Conservation (phyloP, 2,329 filamentous ascomycete species). For the Macrophomina tecta region DNA sequence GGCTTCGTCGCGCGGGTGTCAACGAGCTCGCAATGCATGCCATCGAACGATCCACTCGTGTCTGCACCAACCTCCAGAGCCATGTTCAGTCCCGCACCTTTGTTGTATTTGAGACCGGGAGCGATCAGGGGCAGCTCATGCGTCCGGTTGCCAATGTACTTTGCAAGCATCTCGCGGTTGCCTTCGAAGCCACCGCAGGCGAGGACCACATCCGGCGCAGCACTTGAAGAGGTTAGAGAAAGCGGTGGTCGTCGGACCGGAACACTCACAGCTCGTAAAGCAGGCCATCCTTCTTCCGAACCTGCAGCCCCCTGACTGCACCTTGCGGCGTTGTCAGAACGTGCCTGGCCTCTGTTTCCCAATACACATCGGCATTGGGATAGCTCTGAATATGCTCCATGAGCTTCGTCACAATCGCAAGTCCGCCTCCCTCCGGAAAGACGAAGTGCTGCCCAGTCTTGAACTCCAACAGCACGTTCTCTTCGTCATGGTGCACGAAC, state of each 20-base stretch:
- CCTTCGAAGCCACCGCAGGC: slow-evolving; percentile 51
- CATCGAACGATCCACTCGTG: slow-evolving; percentile 49
- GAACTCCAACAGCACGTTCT: slow-evolving; percentile 50
- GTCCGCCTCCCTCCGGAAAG: slow-evolving; percentile 48
- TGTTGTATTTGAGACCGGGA: slow-evolving; percentile 50
- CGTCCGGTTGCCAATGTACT: slow-evolving; percentile 48
- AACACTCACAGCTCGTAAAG: slow-evolving; percentile 38
- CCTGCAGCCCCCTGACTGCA: slow-evolving; percentile 45
- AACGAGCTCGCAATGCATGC: slow-evolving; percentile 52
- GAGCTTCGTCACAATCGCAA: slow-evolving; percentile 46
- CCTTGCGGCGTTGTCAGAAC: slow-evolving; percentile 44
- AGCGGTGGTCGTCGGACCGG: neutral
- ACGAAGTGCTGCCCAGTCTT: slow-evolving; percentile 50
- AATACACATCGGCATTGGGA: slow-evolving; percentile 44
- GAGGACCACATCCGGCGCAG: slow-evolving; percentile 43
- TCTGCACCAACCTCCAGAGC: slow-evolving; percentile 50
- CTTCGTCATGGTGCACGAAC: slow-evolving; percentile 47
- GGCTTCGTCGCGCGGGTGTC: slow-evolving; percentile 50
- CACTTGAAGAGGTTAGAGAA: neutral
- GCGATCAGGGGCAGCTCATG: slow-evolving; percentile 50
- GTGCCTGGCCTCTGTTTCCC: slow-evolving; percentile 46
- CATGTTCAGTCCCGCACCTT: slow-evolving; percentile 49
- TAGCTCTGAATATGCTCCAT: slow-evolving; percentile 46
- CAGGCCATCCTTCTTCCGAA: slow-evolving; percentile 46
- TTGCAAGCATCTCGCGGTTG: slow-evolving; percentile 50